Conservation (phyloP, 1,284 basidiomycete species). For the Leccinum pachyderme region DNA sequence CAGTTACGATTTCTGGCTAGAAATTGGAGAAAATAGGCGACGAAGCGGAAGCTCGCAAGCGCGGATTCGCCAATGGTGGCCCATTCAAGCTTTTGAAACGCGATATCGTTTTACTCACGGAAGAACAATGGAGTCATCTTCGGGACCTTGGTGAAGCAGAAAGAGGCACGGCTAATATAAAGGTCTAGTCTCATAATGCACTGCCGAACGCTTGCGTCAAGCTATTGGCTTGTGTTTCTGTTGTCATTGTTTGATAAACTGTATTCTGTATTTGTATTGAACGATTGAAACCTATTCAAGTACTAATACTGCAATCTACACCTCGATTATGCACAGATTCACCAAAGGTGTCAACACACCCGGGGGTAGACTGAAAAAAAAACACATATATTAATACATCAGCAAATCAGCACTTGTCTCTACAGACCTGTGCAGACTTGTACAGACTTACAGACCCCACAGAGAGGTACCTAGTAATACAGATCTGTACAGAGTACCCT, state of each 20-base stretch:
- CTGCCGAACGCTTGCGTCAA: constrained; percentile 28
- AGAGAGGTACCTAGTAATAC: too few relatives aligned
- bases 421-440: too few relatives aligned
- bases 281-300: constrained; percentile 46
- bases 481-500: too few relatives aligned
- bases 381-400: too few relatives aligned
- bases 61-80: constrained; percentile 59
- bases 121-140: constrained; percentile 31
- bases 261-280: background rate
- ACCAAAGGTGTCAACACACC: too few relatives aligned
- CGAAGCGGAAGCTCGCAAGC: constrained; percentile 50
- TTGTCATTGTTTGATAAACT: too few relatives aligned
- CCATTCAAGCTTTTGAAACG: constrained; percentile 60
- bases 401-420: too few relatives aligned
- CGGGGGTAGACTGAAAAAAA: too few relatives aligned
- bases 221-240: constrained; percentile 5
- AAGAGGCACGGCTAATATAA: constrained; percentile 30
- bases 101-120: constrained; percentile 61
- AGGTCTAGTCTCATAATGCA: constrained; percentile 29
- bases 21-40: constrained; percentile 50
- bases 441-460: too few relatives aligned
- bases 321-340: too few relatives aligned
- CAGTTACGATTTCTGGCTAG: constrained; percentile 32
- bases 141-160: constrained; percentile 29
- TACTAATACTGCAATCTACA: too few relatives aligned